Evolutionary conservation across 805 yeast genomes (phyloP), one percentile per base, ranked within the genome.

Genomic region (Jamesozyma jinghongensis): DNA sequence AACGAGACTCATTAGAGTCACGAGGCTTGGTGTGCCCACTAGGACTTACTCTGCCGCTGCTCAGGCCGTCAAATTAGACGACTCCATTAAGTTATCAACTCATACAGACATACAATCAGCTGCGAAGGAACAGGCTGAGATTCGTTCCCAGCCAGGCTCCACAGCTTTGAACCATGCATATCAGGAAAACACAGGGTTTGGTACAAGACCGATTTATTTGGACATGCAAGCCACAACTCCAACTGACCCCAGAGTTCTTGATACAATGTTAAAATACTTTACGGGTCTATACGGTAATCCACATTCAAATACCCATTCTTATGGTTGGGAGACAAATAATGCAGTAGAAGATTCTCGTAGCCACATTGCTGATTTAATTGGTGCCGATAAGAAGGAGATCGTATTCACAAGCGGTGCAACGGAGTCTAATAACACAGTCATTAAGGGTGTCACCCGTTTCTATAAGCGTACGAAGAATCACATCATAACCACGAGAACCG

Each of bases 151-250:
- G 20, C 48, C 64, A 14, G 60, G 55, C 34, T 50, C 61, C 2
- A 51, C 54, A 7, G 64, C 65, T 25, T 46, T 65, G 26, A 63
- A 57, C 18, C 63, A 60, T 48, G 70, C 71, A 1, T 68, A 66
- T 47, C 54, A 58, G 37, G 60, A 58, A 30, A 65, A 66, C 38
- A 64, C 67, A 3, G 57, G 64, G 12, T 66, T 67, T 52, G 94
- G 92, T 39, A 70, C 82, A 8, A 75, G 97, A 52, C 98, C 99
- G 8, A 92, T 92, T 47, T 92, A 92, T 64, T 67, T 92, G 56
- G 99, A 92, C 56, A 88, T 88, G 74, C 99, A 92, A 67, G 97
- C 98, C 25, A 92, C 99, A 0, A 90, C 99, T 0, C 98, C 97
- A 20, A 84, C 92, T 1, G 99, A 92, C 59, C 98, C 98, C 26